Percentiles rank a stretch among this genome's conserved stretches.
Conservation (phyloP, 371 early-diverging fungal species). For the Rhizomucor miehei region DNA sequence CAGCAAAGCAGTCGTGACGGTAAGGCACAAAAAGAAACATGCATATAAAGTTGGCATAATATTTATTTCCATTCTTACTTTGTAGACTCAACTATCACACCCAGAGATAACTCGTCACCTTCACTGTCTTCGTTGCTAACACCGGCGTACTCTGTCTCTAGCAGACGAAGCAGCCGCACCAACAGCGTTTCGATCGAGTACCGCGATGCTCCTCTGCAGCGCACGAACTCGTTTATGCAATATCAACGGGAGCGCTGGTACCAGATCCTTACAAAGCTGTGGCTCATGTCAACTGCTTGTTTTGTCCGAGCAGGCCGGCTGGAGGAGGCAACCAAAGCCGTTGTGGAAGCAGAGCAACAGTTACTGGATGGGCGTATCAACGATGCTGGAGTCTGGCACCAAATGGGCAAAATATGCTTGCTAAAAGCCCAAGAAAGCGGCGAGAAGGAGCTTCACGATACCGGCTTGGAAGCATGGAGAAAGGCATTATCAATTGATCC, state of each 20-base stretch:
- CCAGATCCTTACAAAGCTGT: constrained; percentile 18
- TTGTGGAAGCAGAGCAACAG: constrained; percentile 56
- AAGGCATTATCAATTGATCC: constrained; percentile 44
- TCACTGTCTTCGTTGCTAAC: not conserved
- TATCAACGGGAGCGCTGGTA: constrained; percentile 20
- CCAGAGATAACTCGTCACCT: too few species aligned
- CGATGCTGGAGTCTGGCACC: constrained; percentile 51
- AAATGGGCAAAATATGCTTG: constrained; percentile 43
- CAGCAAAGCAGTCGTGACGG: constrained; percentile 6
- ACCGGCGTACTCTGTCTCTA: not conserved
- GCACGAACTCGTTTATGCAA: constrained; percentile 6
- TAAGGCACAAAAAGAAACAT: not conserved
- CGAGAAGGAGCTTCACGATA: constrained; percentile 12
- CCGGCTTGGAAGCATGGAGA: constrained; percentile 38
- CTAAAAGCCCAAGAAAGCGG: not conserved
- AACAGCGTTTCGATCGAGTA: not conserved
- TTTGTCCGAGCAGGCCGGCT: constrained; percentile 53
- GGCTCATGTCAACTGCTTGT: constrained; percentile 58
- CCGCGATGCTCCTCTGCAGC: too few species aligned
- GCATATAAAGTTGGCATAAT: too few species aligned
- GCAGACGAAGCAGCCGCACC: constrained; percentile 5
- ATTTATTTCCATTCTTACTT: not conserved
- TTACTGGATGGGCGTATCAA: constrained; percentile 21
- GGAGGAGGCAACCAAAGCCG: constrained; percentile 58
- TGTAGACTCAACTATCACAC: too few species aligned